A percentile compares a stretch with the other conserved stretches of the same genome.
Evolutionary conservation across 129 eudicot genomes (phyloP).

Genomic region (Chrysanthemum makinoi): DNA sequence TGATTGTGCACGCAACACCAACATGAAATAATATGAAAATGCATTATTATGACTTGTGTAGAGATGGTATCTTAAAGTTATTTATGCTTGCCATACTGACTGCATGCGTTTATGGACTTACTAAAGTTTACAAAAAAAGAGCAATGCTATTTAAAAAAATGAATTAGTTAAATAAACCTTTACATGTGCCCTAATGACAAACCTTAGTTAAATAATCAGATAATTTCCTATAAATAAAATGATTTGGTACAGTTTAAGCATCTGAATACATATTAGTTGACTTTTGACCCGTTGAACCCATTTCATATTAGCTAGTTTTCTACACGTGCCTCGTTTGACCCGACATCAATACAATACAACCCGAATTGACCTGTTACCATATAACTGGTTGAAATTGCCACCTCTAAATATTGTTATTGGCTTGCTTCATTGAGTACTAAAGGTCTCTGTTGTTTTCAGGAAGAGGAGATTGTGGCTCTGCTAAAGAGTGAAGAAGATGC

Average conservation of each 20-base stretch:
- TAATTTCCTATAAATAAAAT: neutral
- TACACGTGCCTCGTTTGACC: neutral
- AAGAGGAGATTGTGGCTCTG: slow-evolving; percentile 81
- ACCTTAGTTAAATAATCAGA: neutral
- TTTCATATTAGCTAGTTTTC: neutral
- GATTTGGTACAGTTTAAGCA: neutral
- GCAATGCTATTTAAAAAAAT: too few species aligned
- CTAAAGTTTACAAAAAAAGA: too few species aligned
- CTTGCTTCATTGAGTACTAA: slow-evolving; percentile 11
- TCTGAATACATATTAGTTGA: neutral
- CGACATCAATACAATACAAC: neutral
- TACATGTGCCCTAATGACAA: too few species aligned
- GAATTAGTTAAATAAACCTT: too few species aligned
- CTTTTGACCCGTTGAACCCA: neutral
- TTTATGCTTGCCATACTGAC: too few species aligned
- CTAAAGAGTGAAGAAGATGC: slow-evolving; percentile 55
- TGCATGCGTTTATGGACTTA: too few species aligned
- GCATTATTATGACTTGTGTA: too few species aligned
- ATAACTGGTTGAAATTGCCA: neutral
- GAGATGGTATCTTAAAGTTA: too few species aligned
- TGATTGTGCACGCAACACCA: too few species aligned
- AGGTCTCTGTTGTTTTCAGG: slow-evolving; percentile 71
- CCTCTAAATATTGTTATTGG: neutral
- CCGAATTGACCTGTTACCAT: neutral
- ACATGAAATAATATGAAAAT: too few species aligned